Evolutionary conservation across 805 yeast genomes (phyloP).

Genomic region (Isabelozyma rhagii): DNA sequence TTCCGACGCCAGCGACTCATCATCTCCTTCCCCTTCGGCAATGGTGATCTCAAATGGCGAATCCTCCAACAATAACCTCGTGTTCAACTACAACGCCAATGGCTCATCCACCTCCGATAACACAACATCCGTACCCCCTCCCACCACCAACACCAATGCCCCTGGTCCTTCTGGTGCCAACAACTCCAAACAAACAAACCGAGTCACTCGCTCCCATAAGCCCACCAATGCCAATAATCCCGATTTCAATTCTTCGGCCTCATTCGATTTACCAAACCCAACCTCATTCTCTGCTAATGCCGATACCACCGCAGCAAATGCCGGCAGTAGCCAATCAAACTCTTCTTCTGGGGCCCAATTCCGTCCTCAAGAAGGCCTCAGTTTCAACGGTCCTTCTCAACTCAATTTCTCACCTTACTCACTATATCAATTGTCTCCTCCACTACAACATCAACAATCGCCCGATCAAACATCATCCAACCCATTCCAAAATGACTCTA

Average conservation of each 20-base stretch:
- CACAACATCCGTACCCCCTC: neutral
- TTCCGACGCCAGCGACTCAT: neutral
- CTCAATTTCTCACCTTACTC: slow-evolving; percentile 11
- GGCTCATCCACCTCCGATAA: neutral
- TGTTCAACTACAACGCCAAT: neutral
- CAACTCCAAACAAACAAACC: neutral
- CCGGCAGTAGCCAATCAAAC: neutral
- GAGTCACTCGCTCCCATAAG: slow-evolving; percentile 1
- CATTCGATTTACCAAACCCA: slow-evolving; percentile 20
- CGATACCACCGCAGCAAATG: neutral
- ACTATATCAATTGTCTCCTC: slow-evolving; percentile 10
- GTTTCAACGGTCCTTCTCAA: slow-evolving; percentile 16
- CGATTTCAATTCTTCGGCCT: neutral
- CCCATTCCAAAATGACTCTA: slow-evolving; percentile 2
- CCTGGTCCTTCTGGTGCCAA: neutral
- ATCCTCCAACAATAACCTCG: neutral
- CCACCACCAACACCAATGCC: neutral
- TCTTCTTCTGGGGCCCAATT: slow-evolving; percentile 16
- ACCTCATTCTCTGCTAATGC: slow-evolving; percentile 5
- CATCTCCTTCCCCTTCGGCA: neutral
- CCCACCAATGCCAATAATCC: neutral
- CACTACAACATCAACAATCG: slow-evolving; percentile 4
- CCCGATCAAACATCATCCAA: slow-evolving; percentile 1
- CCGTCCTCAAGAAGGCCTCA: slow-evolving; percentile 24
- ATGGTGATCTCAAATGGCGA: neutral